Percentiles rank a stretch among this genome's conserved stretches.
These are phyloP conservation scores for Paramecium sexaurelia DNA, from an alignment of 73 alveolate species.

Conservation along the genomic window DNA sequence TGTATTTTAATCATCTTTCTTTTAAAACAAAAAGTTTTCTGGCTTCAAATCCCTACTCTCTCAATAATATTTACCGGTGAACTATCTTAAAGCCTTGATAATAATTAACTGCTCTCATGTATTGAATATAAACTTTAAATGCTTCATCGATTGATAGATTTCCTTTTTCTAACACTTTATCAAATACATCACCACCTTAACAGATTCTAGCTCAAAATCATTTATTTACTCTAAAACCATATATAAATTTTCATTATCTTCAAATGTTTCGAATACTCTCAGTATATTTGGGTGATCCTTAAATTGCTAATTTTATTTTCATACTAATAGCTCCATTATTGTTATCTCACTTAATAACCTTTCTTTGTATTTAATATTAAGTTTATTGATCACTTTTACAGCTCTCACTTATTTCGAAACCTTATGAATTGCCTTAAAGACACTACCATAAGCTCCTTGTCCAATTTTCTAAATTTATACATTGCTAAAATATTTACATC, in stretches of 20 bases:
- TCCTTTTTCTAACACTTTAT: slow-evolving; percentile 50
- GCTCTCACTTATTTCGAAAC: slow-evolving; percentile 50
- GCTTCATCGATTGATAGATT: slow-evolving; percentile 47
- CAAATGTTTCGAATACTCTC: slow-evolving; percentile 57
- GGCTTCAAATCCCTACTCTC: slow-evolving; percentile 36
- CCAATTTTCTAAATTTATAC: slow-evolving; percentile 33
- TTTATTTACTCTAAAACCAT: slow-evolving; percentile 16
- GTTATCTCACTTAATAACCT: slow-evolving; percentile 42
- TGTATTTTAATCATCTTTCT: slow-evolving; percentile 20
- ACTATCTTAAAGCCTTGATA: slow-evolving; percentile 34
- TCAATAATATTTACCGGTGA: background rate
- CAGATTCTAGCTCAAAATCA: slow-evolving; percentile 21
- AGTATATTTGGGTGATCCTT: slow-evolving; percentile 52
- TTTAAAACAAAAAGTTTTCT: slow-evolving; percentile 40
- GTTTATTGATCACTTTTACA: slow-evolving; percentile 38
- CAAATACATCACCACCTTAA: slow-evolving; percentile 56
- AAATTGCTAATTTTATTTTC: background rate
- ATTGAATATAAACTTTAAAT: slow-evolving; percentile 39
- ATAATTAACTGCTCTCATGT: slow-evolving; percentile 48
- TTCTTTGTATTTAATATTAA: slow-evolving; percentile 33
- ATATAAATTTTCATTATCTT: slow-evolving; percentile 39
- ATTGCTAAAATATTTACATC: slow-evolving; percentile 6
- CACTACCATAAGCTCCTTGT: slow-evolving; percentile 44
- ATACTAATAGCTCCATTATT: slow-evolving; percentile 40
- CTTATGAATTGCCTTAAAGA: slow-evolving; percentile 15